Percentiles rank a stretch among this genome's conserved stretches.
phyloP scores from a whole-genome alignment of 1,139 yeast genomes.

The Candida tunisiensis region DNA sequence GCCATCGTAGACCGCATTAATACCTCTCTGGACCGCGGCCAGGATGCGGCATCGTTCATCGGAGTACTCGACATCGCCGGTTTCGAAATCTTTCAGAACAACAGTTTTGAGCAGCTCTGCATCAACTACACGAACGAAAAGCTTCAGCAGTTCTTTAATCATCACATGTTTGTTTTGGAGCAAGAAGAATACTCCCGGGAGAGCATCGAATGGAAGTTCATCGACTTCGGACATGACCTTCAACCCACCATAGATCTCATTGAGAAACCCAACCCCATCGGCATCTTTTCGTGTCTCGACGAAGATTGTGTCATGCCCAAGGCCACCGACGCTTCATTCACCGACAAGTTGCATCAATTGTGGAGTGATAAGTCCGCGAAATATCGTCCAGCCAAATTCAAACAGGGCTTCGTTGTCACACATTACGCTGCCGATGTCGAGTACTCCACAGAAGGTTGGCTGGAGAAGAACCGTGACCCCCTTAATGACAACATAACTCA shows the following conservation, averaged over 20 bases:
- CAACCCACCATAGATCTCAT: conserved; percentile 91
- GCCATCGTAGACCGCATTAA: conserved; percentile 66
- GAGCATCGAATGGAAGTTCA: conserved; percentile 90
- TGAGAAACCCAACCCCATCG: conserved; percentile 61
- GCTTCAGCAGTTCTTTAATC: conserved; percentile 92
- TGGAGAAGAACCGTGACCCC: conserved; percentile 91
- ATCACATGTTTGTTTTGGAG: conserved; percentile 91
- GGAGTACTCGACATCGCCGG: conserved; percentile 98
- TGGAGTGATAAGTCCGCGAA: conserved; percentile 45
- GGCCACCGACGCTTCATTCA: conserved; percentile 67
- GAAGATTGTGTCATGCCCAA: conserved; percentile 95
- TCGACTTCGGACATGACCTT: conserved; percentile 92
- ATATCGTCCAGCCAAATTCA: conserved; percentile 49
- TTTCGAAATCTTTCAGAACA: conserved; percentile 81
- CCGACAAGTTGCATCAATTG: conserved; percentile 54
- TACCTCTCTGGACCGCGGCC: conserved; percentile 32
- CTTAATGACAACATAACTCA: conserved; percentile 58
- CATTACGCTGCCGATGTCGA: conserved; percentile 96
- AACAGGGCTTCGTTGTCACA: conserved; percentile 47
- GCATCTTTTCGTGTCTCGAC: conserved; percentile 76
- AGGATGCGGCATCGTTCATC: conserved; percentile 39
- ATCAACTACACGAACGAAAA: conserved; percentile 95
- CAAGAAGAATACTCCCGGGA: conserved; percentile 91
- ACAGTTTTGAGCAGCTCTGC: conserved; percentile 92
- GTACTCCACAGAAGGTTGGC: conserved; percentile 83